Percentiles rank a stretch among this genome's conserved stretches.
These are phyloP conservation scores for Xylariaceae sp. DNA, from an alignment of 2,329 filamentous ascomycete species.

Conservation along the genomic window DNA sequence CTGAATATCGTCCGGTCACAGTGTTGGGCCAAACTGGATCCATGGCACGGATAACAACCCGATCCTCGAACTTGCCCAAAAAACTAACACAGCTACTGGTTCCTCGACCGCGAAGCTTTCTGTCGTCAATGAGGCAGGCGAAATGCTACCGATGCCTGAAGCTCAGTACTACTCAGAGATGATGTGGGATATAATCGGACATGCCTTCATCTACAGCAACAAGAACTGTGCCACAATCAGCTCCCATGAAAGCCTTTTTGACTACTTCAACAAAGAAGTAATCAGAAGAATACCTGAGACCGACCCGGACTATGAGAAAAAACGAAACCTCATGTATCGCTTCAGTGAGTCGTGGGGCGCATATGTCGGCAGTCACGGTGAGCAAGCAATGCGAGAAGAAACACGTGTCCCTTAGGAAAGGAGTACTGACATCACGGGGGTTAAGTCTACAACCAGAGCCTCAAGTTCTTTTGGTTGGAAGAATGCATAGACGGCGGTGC, in stretches of 20 bases:
- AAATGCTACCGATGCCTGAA: slow-evolving; percentile 42
- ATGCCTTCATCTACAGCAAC: slow-evolving; percentile 63
- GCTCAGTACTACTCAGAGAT: slow-evolving; percentile 45
- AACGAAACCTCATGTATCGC: slow-evolving; percentile 43
- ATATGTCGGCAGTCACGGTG: slow-evolving; percentile 58
- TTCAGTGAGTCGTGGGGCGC: slow-evolving; percentile 63
- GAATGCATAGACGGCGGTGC: slow-evolving; percentile 68
- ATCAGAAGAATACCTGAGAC: slow-evolving; percentile 43
- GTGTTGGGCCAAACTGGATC: slow-evolving; percentile 71
- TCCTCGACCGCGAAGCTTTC: slow-evolving; percentile 49
- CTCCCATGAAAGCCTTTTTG: slow-evolving; percentile 43
- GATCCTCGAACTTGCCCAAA: slow-evolving; percentile 59
- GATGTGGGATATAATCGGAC: slow-evolving; percentile 64
- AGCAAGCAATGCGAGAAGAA: slow-evolving; percentile 2
- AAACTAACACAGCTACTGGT: slow-evolving; percentile 49
- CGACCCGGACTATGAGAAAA: slow-evolving; percentile 36
- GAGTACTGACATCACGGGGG: background rate
- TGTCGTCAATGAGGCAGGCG: slow-evolving; percentile 53
- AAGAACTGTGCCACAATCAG: slow-evolving; percentile 46
- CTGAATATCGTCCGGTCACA: background rate
- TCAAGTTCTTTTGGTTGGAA: slow-evolving; percentile 74
- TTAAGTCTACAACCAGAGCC: slow-evolving; percentile 54
- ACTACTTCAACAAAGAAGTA: slow-evolving; percentile 48
- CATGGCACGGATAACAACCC: slow-evolving; percentile 68
- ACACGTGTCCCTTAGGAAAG: background rate